phyloP scores from a whole-genome alignment of 768 basidiomycete species.

The Tulasnella calospora region DNA sequence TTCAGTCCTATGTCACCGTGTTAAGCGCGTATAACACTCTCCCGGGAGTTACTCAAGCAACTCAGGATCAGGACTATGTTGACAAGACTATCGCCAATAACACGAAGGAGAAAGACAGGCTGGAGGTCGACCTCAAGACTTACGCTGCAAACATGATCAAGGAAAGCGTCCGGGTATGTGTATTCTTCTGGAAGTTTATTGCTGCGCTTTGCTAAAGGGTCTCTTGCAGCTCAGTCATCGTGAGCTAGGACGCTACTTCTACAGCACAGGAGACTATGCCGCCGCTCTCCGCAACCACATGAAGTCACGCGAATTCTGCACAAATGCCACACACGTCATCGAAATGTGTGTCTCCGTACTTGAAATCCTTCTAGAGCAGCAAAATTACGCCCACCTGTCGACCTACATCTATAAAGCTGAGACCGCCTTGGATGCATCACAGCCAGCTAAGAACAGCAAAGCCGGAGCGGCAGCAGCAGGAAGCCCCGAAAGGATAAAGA shows the following conservation, averaged over 20 bases:
- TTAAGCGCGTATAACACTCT: slow-evolving; percentile 35
- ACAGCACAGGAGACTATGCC: slow-evolving; percentile 64
- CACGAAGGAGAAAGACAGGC: slow-evolving; percentile 65
- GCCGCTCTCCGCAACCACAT: slow-evolving; percentile 74
- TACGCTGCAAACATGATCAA: slow-evolving; percentile 98
- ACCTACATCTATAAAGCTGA: slow-evolving; percentile 98
- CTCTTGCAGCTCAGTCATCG: slow-evolving; percentile 74
- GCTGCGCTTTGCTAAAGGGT: neutral
- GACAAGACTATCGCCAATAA: slow-evolving; percentile 64
- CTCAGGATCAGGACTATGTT: slow-evolving; percentile 64
- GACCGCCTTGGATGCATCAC: slow-evolving; percentile 65
- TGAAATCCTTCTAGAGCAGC: slow-evolving; percentile 82
- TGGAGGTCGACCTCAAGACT: slow-evolving; percentile 92
- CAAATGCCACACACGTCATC: slow-evolving; percentile 84
- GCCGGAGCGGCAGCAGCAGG: slow-evolving; percentile 34
- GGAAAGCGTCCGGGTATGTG: slow-evolving; percentile 86
- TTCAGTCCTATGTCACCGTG: slow-evolving; percentile 35
- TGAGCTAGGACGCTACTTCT: slow-evolving; percentile 77
- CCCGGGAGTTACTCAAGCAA: slow-evolving; percentile 43
- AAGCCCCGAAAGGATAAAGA: slow-evolving; percentile 52
- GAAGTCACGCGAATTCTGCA: slow-evolving; percentile 90
- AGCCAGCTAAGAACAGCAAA: neutral
- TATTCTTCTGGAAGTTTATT: slow-evolving; percentile 22
- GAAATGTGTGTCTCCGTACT: slow-evolving; percentile 83
- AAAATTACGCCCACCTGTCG: slow-evolving; percentile 77